A percentile compares a stretch with the other conserved stretches of the same genome.
These are phyloP conservation scores for Lagenidium giganteum DNA, from an alignment of 352 stramenopile genomes.

Conservation along the genomic window DNA sequence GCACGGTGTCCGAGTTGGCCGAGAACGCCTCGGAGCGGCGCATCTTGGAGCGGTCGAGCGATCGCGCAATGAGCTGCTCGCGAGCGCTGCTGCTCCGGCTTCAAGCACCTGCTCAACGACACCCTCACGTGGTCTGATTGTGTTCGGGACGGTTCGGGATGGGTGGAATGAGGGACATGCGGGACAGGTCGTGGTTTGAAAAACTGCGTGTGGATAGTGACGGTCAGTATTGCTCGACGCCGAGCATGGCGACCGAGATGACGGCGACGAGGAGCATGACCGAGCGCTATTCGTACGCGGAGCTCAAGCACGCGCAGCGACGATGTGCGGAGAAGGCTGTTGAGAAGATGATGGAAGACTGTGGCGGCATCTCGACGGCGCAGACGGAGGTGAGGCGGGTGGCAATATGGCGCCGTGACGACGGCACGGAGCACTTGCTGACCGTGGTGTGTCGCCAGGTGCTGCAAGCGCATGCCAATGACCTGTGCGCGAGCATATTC, in stretches of 20 bases:
- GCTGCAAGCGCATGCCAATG: conserved; percentile 68
- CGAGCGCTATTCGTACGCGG: conserved; percentile 62
- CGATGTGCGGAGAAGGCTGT: conserved; percentile 56
- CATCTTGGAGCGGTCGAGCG: too few relatives aligned
- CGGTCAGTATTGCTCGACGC: too few relatives aligned
- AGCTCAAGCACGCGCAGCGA: conserved; percentile 74
- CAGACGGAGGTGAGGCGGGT: conserved; percentile 35
- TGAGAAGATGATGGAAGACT: conserved; percentile 38
- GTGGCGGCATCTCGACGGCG: conserved; percentile 36
- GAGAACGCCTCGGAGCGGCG: too few relatives aligned
- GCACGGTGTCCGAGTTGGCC: too few relatives aligned
- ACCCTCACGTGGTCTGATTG: too few relatives aligned
- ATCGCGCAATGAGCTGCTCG: too few relatives aligned
- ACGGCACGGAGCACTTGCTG: not conserved
- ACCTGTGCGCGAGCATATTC: conserved; percentile 73
- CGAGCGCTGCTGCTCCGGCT: too few relatives aligned
- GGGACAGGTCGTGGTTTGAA: too few relatives aligned
- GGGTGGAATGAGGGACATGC: too few relatives aligned
- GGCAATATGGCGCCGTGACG: not conserved
- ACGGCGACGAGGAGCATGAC: conserved; percentile 9
- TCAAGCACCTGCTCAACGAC: too few relatives aligned
- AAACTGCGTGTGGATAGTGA: too few relatives aligned
- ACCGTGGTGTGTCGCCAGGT: conserved; percentile 20
- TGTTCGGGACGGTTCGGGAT: too few relatives aligned
- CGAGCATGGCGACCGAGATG: conserved; percentile 13